Evolutionary conservation across 768 basidiomycete genomes (phyloP).

Genomic region (Clavulina sp.): DNA sequence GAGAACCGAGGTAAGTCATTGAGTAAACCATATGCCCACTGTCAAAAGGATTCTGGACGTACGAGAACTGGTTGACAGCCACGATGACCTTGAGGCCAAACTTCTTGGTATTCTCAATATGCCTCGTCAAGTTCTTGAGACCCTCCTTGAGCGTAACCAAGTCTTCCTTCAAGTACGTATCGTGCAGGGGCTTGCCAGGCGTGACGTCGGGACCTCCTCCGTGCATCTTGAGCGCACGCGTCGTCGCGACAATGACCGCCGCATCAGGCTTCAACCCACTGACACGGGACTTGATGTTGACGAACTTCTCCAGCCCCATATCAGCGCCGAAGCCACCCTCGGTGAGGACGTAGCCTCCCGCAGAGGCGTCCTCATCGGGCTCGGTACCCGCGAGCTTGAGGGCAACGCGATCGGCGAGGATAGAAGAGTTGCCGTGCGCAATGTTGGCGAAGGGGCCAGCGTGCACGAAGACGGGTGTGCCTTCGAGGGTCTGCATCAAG

Average conservation of each 20-base stretch:
- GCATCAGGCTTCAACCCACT: constrained; percentile 90
- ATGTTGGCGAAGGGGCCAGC: constrained; percentile 99
- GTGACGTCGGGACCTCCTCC: constrained; percentile 94
- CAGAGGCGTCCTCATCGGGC: constrained; percentile 63
- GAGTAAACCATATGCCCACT: not conserved
- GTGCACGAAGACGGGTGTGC: constrained; percentile 97
- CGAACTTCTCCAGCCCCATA: constrained; percentile 99
- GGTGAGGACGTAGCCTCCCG: constrained; percentile 87
- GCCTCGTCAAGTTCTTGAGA: constrained; percentile 80
- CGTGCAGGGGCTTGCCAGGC: constrained; percentile 84
- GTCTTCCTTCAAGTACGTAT: constrained; percentile 88
- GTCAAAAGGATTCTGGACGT: constrained; percentile 20
- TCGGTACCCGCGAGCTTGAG: constrained; percentile 94
- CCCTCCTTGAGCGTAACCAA: constrained; percentile 78
- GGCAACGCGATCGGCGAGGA: constrained; percentile 92
- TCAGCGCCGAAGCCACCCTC: constrained; percentile 98
- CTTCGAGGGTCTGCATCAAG: constrained; percentile 95
- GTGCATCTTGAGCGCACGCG: constrained; percentile 98
- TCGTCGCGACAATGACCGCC: constrained; percentile 89
- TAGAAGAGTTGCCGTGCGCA: constrained; percentile 95
- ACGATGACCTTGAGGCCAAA: constrained; percentile 94
- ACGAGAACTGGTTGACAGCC: constrained; percentile 91
- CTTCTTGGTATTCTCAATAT: constrained; percentile 89
- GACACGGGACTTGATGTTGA: constrained; percentile 95
- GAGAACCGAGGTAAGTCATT: not conserved